Conservation (phyloP, 768 basidiomycete genomes). For the Boletus huronensis region DNA sequence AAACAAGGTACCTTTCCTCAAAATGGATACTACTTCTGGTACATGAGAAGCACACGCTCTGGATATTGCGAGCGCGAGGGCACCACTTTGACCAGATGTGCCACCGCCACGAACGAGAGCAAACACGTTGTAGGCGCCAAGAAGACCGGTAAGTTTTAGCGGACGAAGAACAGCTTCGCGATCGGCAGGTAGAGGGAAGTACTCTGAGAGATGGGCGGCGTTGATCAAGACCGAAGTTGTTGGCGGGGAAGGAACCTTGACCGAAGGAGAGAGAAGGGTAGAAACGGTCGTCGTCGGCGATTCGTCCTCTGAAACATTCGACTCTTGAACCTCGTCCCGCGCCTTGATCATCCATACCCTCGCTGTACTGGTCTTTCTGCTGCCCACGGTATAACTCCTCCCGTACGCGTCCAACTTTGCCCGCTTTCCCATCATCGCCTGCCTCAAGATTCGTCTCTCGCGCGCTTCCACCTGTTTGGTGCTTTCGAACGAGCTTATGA, state of each 20-base stretch:
- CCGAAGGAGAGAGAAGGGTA: constrained; percentile 17
- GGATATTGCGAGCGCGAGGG: constrained; percentile 72
- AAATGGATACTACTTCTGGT: constrained; percentile 57
- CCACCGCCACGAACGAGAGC: constrained; percentile 83
- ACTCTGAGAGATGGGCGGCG: constrained; percentile 70
- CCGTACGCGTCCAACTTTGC: constrained; percentile 69
- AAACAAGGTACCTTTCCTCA: constrained; percentile 60
- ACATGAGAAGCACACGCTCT: constrained; percentile 72
- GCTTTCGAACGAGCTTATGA: constrained; percentile 64
- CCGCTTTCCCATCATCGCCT: constrained; percentile 45
- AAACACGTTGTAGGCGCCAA: constrained; percentile 82
- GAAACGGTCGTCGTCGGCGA: constrained; percentile 7
- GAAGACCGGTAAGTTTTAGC: constrained; percentile 73
- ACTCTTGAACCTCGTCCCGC: constrained; percentile 35
- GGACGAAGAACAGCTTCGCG: constrained; percentile 82
- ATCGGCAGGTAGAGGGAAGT: constrained; percentile 73
- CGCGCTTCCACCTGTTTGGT: constrained; percentile 51
- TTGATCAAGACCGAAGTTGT: constrained; percentile 79
- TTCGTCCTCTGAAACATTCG: neutral
- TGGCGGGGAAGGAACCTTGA: constrained; percentile 36
- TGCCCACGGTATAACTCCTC: constrained; percentile 82
- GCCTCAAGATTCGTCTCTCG: constrained; percentile 25
- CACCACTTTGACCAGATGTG: constrained; percentile 89
- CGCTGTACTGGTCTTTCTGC: constrained; percentile 86
- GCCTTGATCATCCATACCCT: constrained; percentile 91